phyloP scores from a whole-genome alignment of 257 asterid species.

The Solanum sejunctum region DNA sequence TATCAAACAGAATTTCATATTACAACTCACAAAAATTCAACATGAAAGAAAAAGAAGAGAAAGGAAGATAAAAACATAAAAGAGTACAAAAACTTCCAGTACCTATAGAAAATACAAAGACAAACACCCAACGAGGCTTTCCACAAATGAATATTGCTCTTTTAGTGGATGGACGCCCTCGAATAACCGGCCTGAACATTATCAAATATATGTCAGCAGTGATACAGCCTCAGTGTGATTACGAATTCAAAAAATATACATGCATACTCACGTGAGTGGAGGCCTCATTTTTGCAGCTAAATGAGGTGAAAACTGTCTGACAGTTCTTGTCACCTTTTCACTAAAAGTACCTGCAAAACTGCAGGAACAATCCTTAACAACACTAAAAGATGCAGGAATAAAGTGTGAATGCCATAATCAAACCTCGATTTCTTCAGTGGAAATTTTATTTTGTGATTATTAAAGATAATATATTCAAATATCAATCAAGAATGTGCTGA shows the following conservation, averaged over 20 bases:
- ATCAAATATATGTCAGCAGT: conserved; percentile 10
- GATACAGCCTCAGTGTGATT: not conserved
- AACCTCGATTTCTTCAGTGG: not conserved
- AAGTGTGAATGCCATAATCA: not conserved
- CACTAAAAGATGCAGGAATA: conserved; percentile 1
- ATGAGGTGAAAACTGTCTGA: conserved; percentile 88
- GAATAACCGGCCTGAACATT: conserved; percentile 69
- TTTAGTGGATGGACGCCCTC: conserved; percentile 90
- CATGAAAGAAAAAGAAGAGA: not conserved
- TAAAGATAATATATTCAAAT: not conserved
- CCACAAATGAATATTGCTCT: conserved; percentile 83
- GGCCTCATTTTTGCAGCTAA: conserved; percentile 99
- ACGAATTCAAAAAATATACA: not conserved
- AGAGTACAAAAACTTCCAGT: not conserved
- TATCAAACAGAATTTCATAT: not conserved
- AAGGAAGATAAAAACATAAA: not conserved
- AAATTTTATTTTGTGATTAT: not conserved
- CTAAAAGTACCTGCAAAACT: conserved; percentile 92
- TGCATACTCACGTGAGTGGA: conserved; percentile 59
- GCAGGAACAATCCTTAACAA: conserved; percentile 19
- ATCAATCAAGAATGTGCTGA: not conserved
- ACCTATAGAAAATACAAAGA: conserved; percentile 49
- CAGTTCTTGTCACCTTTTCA: conserved; percentile 84
- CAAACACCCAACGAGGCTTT: conserved; percentile 86
- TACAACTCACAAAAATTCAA: not conserved